Conservation (phyloP, 495 filamentous ascomycete genomes). For the Extremus antarcticus region DNA sequence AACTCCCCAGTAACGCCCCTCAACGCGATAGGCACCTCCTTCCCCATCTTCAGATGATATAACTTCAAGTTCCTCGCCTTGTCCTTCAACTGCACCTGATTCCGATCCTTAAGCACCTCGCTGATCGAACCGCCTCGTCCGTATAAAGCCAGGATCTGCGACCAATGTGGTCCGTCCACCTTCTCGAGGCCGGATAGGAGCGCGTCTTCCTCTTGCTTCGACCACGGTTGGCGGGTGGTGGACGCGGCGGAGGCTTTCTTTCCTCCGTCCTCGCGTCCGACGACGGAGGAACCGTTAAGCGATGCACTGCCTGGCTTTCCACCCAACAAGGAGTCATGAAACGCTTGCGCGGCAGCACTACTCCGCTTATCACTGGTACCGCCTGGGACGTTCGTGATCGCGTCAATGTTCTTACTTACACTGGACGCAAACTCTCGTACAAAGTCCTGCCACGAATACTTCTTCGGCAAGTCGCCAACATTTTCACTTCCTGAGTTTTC, state of each 20-base stretch:
- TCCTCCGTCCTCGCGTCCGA: not conserved
- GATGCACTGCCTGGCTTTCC: not conserved
- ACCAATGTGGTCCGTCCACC: slow-evolving; percentile 92
- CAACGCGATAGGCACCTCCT: slow-evolving; percentile 85
- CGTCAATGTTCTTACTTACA: slow-evolving; percentile 62
- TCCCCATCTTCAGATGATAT: slow-evolving; percentile 87
- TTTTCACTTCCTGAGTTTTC: slow-evolving; percentile 51
- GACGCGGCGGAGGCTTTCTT: slow-evolving; percentile 50
- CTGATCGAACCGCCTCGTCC: slow-evolving; percentile 72
- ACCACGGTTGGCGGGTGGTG: slow-evolving; percentile 72
- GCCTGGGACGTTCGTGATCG: slow-evolving; percentile 36
- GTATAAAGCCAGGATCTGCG: slow-evolving; percentile 82
- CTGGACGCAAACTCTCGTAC: slow-evolving; percentile 61
- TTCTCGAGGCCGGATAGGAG: slow-evolving; percentile 85
- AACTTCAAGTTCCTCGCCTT: slow-evolving; percentile 92
- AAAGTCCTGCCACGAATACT: slow-evolving; percentile 74
- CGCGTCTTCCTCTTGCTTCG: slow-evolving; percentile 80
- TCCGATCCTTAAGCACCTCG: slow-evolving; percentile 80
- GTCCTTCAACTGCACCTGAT: slow-evolving; percentile 91
- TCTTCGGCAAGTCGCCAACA: slow-evolving; percentile 54
- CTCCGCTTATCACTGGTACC: not conserved
- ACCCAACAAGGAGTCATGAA: slow-evolving; percentile 16
- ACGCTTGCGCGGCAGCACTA: slow-evolving; percentile 30
- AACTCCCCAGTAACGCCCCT: slow-evolving; percentile 87
- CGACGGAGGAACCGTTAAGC: not conserved